A percentile compares a stretch with the other conserved stretches of the same genome.
These are phyloP conservation scores for Colletotrichum camelliae DNA, from an alignment of 2,329 filamentous ascomycete species.

Conservation along the genomic window DNA sequence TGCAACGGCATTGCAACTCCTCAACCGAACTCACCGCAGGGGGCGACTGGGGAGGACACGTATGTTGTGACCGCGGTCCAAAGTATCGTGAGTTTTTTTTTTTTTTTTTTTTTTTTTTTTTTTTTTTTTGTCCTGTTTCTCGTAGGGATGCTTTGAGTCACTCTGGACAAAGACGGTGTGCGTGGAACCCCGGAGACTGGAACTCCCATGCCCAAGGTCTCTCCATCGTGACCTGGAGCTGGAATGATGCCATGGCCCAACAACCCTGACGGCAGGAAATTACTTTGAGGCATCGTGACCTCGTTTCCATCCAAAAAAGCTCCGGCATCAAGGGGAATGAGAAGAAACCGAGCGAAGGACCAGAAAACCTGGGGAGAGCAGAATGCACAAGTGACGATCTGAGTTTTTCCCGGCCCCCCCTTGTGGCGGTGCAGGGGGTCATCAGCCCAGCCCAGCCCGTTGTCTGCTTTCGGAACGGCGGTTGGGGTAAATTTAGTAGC, in stretches of 20 bases:
- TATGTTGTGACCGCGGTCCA: background rate
- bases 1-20: background rate
- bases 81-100: background rate
- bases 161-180: background rate
- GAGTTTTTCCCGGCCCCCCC: constrained; percentile 2
- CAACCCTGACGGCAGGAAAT: constrained; percentile 5
- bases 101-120: too few relatives aligned
- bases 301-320: background rate
- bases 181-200: background rate
- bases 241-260: constrained; percentile 13
- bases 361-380: background rate
- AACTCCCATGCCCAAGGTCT: background rate
- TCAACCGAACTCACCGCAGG: background rate
- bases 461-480: background rate
- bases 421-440: constrained; percentile 10
- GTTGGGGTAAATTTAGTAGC: constrained; percentile 1
- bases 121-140: background rate
- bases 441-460: background rate
- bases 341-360: background rate
- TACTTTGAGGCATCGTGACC: constrained; percentile 11
- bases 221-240: constrained; percentile 8
- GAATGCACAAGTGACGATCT: constrained; percentile 11
- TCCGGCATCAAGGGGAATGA: background rate
- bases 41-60: background rate
- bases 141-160: background rate